Base-by-base conservation (phyloP, 2,329 filamentous ascomycete species). In the Ophiostoma australiae region DNA sequence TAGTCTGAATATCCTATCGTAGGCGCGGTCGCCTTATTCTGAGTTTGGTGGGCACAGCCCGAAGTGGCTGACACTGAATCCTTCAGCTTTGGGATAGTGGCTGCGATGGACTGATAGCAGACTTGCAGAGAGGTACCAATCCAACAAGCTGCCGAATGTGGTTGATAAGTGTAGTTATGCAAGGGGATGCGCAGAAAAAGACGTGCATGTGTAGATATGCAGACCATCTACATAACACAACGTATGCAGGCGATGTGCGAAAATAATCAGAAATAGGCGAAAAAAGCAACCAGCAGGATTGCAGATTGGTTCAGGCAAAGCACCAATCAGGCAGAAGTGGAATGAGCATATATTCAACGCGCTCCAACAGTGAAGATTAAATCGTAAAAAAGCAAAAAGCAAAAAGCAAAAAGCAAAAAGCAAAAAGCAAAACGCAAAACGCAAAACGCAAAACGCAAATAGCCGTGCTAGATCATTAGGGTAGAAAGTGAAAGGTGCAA, bases 401-500 rank as follows among this genome's bases (percentile, higher is more conserved):
- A 31, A 31, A 31, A 31, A 1, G 27, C 27, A 41, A 41, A 41
- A 3, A 13, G 39, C 52, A n/a, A 31, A 31, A 31, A 1, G 27
- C 27, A 31, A 31, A 31, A 31, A 1, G 27, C 27, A 41, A 41
- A 41, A n/a, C n/a, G n/a, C n/a, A 41, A 41, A n/a, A 41, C 15
- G 39, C 27, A 31, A 31, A 31, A 31, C 27, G 27, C 27, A 31
- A 31, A 31, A 31, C 27, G 27, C 27, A 41, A 41, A 41, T 4
- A 13, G 39, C 52, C 52, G 52, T 58, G 52, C 11, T 58, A 27
- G 52, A 27, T 58, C 52, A 58, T 58, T 58, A 58, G n/a, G 44
- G 48, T 23, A 27, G 48, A 52, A 52, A 8, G 39, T 6, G 15
- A 48, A 17, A 48, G 20, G 23, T 23, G 23, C 48, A 55, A 23